Base-by-base conservation (phyloP, 257 asterid genomes). In the Salvia splendens region DNA sequence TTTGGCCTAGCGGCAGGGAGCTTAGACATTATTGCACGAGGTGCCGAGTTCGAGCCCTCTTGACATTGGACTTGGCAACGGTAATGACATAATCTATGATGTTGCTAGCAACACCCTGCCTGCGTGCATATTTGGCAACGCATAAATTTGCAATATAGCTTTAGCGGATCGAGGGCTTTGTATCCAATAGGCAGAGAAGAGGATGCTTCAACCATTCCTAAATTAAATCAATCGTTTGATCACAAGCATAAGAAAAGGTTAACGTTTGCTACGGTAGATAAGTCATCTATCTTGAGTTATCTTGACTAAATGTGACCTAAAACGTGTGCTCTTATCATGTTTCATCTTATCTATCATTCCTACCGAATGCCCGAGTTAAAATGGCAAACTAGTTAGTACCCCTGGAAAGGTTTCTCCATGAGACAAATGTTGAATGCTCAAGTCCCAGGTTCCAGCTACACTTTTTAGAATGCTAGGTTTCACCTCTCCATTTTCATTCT, bases 131-230 rank as follows among this genome's bases (percentile, higher is more conserved):
- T 81, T 83, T 90, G n/a, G 84, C 79, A 3, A 90, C 86, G 60
- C 97, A 90, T 52, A 90, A 71, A 69, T 90, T 90, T 59, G 92
- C 68, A 24, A 90, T 77, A 51, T 90, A 86, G 33, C 87, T 87
- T 50, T 79, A 87, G 68, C 58, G 71, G 28, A 73, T 63, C 5
- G 77, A 54, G 11, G 72, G 12, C 70, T 80, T 76, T 58, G 61
- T 33, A 28, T 76, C 65, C 33, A 45, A 12, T 64, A 77, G 63
- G 77, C 85, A 57, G 65, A 85, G 78, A 42, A 73, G 61, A 3
- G 83, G 81, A 61, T 71, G 45, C 66, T 71, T 84, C 47, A 73
- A 66, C 36, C 17, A 78, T 71, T 75, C 94, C 91, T 85, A 5
- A 33, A 33, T 33, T 33, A 5, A 33, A 33, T 24, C 2, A 24